Conservation (phyloP, 495 filamentous ascomycete genomes). For the Hyaloscypha finlandica region DNA sequence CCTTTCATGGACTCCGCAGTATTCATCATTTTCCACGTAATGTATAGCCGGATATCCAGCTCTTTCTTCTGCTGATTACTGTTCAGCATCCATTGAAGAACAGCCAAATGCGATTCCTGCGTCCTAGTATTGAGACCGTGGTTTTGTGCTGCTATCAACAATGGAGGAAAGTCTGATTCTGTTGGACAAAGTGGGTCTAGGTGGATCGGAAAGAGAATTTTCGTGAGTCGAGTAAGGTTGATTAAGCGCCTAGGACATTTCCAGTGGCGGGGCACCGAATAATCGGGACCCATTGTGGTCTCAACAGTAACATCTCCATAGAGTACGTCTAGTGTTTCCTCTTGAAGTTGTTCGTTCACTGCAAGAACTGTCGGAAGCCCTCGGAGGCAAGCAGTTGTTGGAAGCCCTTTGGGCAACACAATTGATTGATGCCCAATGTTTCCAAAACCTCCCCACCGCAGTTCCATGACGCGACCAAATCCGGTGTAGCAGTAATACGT, state of each 20-base stretch:
- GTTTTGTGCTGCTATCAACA: background rate
- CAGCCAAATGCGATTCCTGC: background rate
- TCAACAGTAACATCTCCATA: background rate
- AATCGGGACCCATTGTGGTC: background rate
- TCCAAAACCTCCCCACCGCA: background rate
- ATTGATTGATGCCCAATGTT: background rate
- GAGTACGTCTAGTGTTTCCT: background rate
- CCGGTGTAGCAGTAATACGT: background rate
- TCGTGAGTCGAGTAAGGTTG: background rate
- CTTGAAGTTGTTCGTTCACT: conserved; percentile 1
- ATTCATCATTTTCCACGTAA: background rate
- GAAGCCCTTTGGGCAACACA: background rate
- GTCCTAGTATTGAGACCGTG: conserved; percentile 1
- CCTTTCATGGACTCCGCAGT: background rate
- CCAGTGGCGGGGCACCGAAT: background rate
- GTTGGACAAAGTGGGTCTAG: background rate
- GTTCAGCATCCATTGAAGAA: background rate
- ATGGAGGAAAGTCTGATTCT: background rate
- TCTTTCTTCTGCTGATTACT: background rate
- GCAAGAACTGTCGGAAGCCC: conserved; percentile 2
- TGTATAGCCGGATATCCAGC: background rate
- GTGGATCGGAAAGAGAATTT: background rate
- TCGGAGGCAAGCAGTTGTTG: background rate
- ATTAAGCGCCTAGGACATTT: background rate
- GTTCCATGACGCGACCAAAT: background rate